phyloP scores from a whole-genome alignment of 225 moss, liverwort and hornwort genomes.

The Lunularia cruciata region DNA sequence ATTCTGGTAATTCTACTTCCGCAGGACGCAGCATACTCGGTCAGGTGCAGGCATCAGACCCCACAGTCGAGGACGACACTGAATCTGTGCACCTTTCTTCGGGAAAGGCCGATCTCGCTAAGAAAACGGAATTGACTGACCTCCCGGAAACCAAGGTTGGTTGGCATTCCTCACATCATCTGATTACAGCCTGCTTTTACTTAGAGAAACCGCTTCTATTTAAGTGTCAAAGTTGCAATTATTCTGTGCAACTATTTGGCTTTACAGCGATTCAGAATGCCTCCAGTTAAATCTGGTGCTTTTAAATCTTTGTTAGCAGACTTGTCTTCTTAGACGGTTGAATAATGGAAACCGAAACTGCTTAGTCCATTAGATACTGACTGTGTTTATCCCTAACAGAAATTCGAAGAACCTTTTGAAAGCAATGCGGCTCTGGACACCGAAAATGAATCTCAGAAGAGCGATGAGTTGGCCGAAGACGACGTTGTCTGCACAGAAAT shows the following conservation, averaged over 20 bases:
- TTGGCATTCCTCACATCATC: background rate
- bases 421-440: background rate
- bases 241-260: too few species aligned
- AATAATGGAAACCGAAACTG: background rate
- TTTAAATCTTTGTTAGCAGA: too few species aligned
- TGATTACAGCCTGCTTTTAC: too few species aligned
- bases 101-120: background rate
- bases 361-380: background rate
- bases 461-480: constrained; percentile 15
- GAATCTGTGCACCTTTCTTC: background rate
- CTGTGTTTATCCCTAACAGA: background rate
- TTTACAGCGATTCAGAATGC: too few species aligned
- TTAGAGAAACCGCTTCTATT: too few species aligned
- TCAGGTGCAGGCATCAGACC: background rate
- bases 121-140: background rate
- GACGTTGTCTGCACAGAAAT: constrained; percentile 26
- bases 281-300: too few species aligned
- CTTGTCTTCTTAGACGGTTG: too few species aligned
- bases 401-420: constrained; percentile 1
- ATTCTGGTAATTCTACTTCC: background rate
- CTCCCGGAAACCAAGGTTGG: background rate
- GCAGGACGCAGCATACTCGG: constrained; percentile 3
- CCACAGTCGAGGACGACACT: background rate
- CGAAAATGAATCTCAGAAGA: constrained; percentile 14
- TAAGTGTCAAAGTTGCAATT: too few species aligned